Percentiles rank a stretch among this genome's conserved stretches.
Conservation (phyloP, 805 yeast genomes). For the Schwanniomyces sp. region DNA sequence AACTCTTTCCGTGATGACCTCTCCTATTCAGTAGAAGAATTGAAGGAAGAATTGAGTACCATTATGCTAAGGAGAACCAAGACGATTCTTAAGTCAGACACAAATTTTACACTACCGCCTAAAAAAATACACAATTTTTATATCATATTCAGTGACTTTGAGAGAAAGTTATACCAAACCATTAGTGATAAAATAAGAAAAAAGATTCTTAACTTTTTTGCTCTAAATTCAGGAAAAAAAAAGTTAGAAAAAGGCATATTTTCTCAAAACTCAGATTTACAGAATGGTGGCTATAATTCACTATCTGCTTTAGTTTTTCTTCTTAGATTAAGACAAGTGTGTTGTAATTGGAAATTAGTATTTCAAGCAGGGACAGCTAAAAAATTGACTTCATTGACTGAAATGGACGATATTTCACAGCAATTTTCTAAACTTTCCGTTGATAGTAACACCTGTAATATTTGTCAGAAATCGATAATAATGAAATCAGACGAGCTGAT, state of each 20-base stretch:
- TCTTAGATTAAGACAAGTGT: conserved; percentile 35
- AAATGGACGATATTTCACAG: conserved; percentile 11
- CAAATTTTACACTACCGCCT: conserved; percentile 17
- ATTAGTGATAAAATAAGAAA: not conserved
- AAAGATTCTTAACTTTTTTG: not conserved
- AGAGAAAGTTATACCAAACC: conserved; percentile 21
- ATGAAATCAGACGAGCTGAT: not conserved
- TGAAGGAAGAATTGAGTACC: conserved; percentile 19
- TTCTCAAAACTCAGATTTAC: not conserved
- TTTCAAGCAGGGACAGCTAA: not conserved
- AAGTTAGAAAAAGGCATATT: not conserved
- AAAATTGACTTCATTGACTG: not conserved
- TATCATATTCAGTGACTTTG: conserved; percentile 21
- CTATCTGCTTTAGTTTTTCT: conserved; percentile 26
- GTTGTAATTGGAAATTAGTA: conserved; percentile 29
- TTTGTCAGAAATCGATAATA: conserved; percentile 10
- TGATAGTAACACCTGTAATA: conserved; percentile 17
- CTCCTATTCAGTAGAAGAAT: conserved; percentile 11
- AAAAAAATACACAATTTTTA: conserved; percentile 12
- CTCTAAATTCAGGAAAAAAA: not conserved
- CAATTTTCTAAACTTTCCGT: conserved; percentile 11
- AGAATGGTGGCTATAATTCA: not conserved
- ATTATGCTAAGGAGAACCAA: conserved; percentile 51
- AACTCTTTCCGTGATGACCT: conserved; percentile 3
- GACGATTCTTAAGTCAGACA: conserved; percentile 22